A percentile compares a stretch with the other conserved stretches of the same genome.
Conservation (phyloP, 2,329 filamentous ascomycete genomes). For the Alternaria tenuissima region DNA sequence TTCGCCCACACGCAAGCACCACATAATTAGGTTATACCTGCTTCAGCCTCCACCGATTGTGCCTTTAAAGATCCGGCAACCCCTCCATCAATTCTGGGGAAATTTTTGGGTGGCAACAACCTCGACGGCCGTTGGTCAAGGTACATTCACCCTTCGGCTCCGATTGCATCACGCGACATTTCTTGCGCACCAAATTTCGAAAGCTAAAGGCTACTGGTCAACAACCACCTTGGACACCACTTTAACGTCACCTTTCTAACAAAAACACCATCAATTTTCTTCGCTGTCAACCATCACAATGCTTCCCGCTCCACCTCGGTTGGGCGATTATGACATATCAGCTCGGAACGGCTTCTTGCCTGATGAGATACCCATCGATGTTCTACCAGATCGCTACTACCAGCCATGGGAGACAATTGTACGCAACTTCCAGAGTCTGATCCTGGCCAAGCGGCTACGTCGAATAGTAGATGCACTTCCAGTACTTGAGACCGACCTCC, state of each 20-base stretch:
- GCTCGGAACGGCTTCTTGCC: conserved; percentile 88
- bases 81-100: conserved; percentile 2
- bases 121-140: conserved; percentile 1
- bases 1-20: conserved; percentile 23
- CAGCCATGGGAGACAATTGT: conserved; percentile 91
- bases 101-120: conserved; percentile 12
- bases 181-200: background rate
- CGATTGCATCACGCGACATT: conserved; percentile 16
- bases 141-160: conserved; percentile 2
- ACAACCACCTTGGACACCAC: background rate
- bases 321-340: conserved; percentile 82
- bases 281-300: conserved; percentile 35
- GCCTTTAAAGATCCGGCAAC: background rate
- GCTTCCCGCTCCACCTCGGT: conserved; percentile 55
- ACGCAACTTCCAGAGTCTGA: conserved; percentile 83
- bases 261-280: background rate
- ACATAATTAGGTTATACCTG: background rate
- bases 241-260: background rate
- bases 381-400: conserved; percentile 89
- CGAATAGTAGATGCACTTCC: conserved; percentile 82
- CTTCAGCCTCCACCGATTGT: background rate
- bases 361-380: conserved; percentile 77
- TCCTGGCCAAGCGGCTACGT: conserved; percentile 84
- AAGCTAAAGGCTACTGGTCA: background rate
- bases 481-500: conserved; percentile 80